These are phyloP conservation scores for Suhomyces emberorum DNA, from an alignment of 805 yeast species.

Conservation along the genomic window DNA sequence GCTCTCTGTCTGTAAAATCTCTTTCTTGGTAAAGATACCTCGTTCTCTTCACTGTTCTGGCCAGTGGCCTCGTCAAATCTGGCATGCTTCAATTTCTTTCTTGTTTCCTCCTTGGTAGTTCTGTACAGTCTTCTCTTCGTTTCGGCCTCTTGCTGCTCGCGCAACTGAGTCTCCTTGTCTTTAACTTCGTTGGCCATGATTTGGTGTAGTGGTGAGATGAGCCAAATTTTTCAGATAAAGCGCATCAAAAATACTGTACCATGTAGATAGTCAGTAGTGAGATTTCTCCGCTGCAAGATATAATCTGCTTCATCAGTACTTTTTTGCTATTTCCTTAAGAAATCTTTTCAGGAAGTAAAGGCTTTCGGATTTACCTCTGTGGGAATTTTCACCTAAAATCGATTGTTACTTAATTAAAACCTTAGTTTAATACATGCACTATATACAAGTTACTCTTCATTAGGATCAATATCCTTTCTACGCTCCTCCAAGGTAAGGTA, in stretches of 20 bases:
- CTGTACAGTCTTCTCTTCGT: conserved; percentile 50
- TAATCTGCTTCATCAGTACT: too few relatives aligned
- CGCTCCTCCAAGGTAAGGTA: conserved; percentile 74
- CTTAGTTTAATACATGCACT: neutral
- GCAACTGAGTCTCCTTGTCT: conserved; percentile 17
- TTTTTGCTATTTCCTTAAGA: too few relatives aligned
- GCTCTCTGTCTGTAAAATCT: conserved; percentile 94
- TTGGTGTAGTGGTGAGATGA: conserved; percentile 5
- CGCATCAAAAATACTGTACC: too few relatives aligned
- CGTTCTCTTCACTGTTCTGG: conserved; percentile 18
- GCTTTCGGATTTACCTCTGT: too few relatives aligned
- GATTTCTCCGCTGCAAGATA: too few relatives aligned
- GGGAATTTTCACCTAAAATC: too few relatives aligned
- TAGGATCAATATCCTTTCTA: conserved; percentile 37
- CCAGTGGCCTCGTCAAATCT: conserved; percentile 35
- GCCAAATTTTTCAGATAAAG: conserved; percentile 6
- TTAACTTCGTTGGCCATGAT: conserved; percentile 2
- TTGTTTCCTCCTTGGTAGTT: conserved; percentile 41
- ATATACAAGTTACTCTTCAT: conserved; percentile 3
- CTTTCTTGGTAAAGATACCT: conserved; percentile 68
- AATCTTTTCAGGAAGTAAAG: too few relatives aligned
- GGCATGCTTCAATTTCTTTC: conserved; percentile 45
- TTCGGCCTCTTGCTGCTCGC: conserved; percentile 24
- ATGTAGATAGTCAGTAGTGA: too few relatives aligned
- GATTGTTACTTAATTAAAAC: too few relatives aligned